Percentiles rank a stretch among this genome's conserved stretches.
phyloP scores from a whole-genome alignment of 768 basidiomycete species.

The Leccinum obscurum region DNA sequence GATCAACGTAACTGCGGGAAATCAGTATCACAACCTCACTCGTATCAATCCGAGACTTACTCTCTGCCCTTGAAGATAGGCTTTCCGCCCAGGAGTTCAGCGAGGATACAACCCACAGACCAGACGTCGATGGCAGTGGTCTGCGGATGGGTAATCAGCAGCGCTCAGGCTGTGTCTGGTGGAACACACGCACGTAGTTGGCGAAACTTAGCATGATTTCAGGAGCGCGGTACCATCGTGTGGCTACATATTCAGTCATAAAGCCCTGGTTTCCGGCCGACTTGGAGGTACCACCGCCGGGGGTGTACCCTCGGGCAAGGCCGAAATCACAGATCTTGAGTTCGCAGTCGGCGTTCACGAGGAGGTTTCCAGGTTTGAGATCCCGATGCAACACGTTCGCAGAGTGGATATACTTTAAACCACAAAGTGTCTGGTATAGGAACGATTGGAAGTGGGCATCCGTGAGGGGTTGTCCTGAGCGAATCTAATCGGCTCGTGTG shows the following conservation, averaged over 20 bases:
- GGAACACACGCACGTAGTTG: conserved; percentile 68
- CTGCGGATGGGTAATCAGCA: conserved; percentile 39
- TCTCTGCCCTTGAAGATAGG: conserved; percentile 98
- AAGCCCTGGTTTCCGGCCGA: conserved; percentile 86
- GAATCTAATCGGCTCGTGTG: conserved; percentile 49
- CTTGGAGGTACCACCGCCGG: conserved; percentile 71
- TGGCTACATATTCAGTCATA: conserved; percentile 99
- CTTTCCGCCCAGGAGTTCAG: conserved; percentile 89
- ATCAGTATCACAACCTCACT: conserved; percentile 1
- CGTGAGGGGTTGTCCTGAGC: conserved; percentile 84
- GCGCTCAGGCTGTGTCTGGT: not conserved
- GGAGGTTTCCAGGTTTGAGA: conserved; percentile 90
- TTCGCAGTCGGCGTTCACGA: conserved; percentile 98
- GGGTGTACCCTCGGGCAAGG: conserved; percentile 90
- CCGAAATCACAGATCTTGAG: conserved; percentile 99
- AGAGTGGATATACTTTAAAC: conserved; percentile 96
- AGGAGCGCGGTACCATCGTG: conserved; percentile 96
- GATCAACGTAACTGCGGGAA: conserved; percentile 84
- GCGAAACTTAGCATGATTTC: conserved; percentile 99
- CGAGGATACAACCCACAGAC: conserved; percentile 95
- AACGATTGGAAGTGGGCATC: conserved; percentile 95
- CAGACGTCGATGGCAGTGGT: conserved; percentile 93
- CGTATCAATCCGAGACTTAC: conserved; percentile 45
- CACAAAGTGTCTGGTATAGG: conserved; percentile 97
- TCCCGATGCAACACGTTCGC: conserved; percentile 98